Conservation (phyloP, 176 grass and related monocot species). For the Cocos nucifera region DNA sequence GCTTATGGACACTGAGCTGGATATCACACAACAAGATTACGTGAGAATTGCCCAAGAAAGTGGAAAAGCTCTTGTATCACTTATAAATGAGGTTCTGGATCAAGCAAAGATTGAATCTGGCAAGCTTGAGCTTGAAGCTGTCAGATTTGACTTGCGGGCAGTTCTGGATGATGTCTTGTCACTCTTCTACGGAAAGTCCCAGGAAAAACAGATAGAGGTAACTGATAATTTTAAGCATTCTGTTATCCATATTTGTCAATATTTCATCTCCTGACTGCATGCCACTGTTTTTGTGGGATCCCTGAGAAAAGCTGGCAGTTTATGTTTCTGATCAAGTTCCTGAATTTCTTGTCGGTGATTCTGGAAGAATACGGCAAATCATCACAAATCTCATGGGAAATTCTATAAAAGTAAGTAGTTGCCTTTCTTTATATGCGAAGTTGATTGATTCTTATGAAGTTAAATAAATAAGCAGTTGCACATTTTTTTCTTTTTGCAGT, state of each 20-base stretch:
- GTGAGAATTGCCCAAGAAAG: conserved; percentile 96
- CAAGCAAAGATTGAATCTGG: conserved; percentile 99
- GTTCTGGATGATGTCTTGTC: conserved; percentile 90
- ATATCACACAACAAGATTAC: conserved; percentile 87
- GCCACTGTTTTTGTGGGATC: neutral
- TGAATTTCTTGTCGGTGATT: conserved; percentile 73
- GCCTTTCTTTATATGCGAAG: conserved; percentile 6
- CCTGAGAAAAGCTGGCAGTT: conserved; percentile 55
- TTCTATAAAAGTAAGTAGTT: conserved; percentile 78
- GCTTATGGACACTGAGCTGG: conserved; percentile 96
- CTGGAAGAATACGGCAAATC: conserved; percentile 85
- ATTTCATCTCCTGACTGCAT: conserved; percentile 20
- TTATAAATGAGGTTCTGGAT: conserved; percentile 98
- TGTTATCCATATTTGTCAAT: neutral
- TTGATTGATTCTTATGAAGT: no score
- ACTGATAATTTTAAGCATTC: conserved; percentile 6
- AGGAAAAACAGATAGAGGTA: conserved; percentile 98
- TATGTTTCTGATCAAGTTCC: conserved; percentile 94
- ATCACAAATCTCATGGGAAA: conserved; percentile 97
- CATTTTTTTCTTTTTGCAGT: conserved; percentile 42
- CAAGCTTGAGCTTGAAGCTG: conserved; percentile 86
- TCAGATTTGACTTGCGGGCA: conserved; percentile 67
- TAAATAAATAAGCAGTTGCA: conserved; percentile 11
- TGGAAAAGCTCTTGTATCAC: conserved; percentile 87
- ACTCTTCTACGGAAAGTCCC: conserved; percentile 90